Base-by-base conservation (phyloP, 148 eudicot species). In the Rhododendron vialii region DNA sequence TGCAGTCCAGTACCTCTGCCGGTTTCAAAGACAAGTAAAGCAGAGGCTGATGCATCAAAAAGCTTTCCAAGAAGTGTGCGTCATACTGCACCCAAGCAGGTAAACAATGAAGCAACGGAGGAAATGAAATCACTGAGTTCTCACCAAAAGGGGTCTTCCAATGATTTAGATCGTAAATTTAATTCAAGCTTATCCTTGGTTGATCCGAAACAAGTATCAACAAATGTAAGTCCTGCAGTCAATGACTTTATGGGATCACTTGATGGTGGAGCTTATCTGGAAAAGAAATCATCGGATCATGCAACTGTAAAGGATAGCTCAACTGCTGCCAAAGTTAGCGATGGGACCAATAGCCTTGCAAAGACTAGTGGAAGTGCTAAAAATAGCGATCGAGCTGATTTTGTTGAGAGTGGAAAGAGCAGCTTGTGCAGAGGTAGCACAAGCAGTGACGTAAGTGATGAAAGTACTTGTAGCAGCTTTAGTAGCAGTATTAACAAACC, bases 341-440 rank as follows among this genome's bases (percentile, higher is more conserved):
- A 78, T 78, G 81, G 81, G 51, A 78, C 81, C 28, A 78, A 45
- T 41, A 78, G 81, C 81, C 53, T 78, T 45, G 81, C 51, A 41
- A 78, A 78, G 81, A 78, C 81, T 14, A 91, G 90, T 61, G 90
- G 89, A 74, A 90, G 91, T 86, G 90, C 90, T 1, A 90, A 90
- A 89, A 90, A 88, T 59, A 92, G 92, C 53, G 92, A 90, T 14
- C 90, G 88, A 36, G 89, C 84, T 41, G 93, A 90, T 51, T 90
- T 90, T 84, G 88, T 88, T 43, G 92, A 88, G 65, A 90, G 92
- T 78, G 85, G 85, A 6, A 83, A 83, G 78, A 83, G 85, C 69
- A 83, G 85, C 50, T 20, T 83, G 78, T 83, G 85, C 78, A 83
- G 85, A 83, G 85, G 77, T 43, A 83, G 85, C 85, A 83, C 85